phyloP scores from a whole-genome alignment of 1,284 basidiomycete species.

The Rhizoctonia solani region DNA sequence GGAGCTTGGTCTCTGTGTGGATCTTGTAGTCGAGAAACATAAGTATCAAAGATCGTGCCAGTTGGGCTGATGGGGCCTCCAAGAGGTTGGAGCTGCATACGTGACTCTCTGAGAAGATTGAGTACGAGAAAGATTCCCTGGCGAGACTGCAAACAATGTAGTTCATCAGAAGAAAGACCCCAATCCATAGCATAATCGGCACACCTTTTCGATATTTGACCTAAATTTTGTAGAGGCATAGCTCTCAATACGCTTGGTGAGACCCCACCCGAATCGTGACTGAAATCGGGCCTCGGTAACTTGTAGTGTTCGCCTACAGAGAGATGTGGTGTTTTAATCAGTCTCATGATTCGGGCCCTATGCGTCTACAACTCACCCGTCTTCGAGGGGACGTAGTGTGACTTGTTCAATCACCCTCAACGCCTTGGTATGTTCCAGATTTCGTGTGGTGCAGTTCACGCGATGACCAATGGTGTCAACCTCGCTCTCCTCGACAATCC shows the following conservation, averaged over 20 bases:
- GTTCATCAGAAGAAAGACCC: not conserved
- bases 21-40: constrained; percentile 15
- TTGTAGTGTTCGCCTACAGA: constrained; percentile 67
- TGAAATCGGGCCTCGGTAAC: constrained; percentile 74
- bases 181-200: constrained; percentile 43
- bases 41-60: constrained; percentile 26
- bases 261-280: constrained; percentile 80
- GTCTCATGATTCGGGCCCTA: not conserved
- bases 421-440: constrained; percentile 82
- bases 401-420: constrained; percentile 80
- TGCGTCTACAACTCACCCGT: constrained; percentile 58
- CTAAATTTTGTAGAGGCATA: constrained; percentile 77
- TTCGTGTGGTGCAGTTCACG: constrained; percentile 72
- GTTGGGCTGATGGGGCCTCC: constrained; percentile 1
- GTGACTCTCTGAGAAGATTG: constrained; percentile 72
- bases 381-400: constrained; percentile 60
- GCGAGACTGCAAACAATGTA: constrained; percentile 60
- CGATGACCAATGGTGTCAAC: constrained; percentile 76
- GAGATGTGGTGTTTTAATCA: not conserved
- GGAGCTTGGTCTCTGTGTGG: not conserved
- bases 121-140: constrained; percentile 78
- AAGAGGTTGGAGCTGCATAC: constrained; percentile 60
- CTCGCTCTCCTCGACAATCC: constrained; percentile 90
- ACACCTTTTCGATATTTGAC: constrained; percentile 72
- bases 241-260: constrained; percentile 76